Evolutionary conservation across 2,329 filamentous ascomycete species (phyloP).

Genomic region (Colletotrichum camelliae): DNA sequence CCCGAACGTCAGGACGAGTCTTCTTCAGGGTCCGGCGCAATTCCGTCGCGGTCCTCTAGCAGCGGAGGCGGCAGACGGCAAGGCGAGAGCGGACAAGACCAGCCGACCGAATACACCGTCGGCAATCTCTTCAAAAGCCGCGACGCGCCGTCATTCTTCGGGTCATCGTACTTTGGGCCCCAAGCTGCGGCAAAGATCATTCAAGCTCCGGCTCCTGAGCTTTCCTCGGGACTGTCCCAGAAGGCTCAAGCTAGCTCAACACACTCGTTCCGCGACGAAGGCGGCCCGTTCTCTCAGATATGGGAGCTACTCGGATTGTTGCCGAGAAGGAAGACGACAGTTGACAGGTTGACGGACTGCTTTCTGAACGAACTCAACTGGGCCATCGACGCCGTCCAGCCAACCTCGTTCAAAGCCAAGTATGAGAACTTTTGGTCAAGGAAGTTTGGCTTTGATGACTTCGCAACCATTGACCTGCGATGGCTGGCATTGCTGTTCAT

Average conservation of each 20-base stretch:
- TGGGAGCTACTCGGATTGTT: conserved; percentile 45
- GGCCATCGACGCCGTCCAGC: conserved; percentile 40
- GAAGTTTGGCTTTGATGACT: conserved; percentile 44
- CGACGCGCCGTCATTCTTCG: conserved; percentile 34
- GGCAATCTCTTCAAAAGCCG: conserved; percentile 34
- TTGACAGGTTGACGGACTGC: conserved; percentile 36
- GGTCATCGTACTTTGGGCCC: conserved; percentile 36
- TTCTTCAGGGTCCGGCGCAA: neutral
- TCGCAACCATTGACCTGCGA: conserved; percentile 42
- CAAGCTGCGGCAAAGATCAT: conserved; percentile 36
- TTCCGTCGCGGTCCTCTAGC: neutral
- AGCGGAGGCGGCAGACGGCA: neutral
- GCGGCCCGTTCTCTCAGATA: conserved; percentile 36
- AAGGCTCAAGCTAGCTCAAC: conserved; percentile 23
- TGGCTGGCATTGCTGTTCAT: conserved; percentile 48
- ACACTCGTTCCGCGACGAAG: conserved; percentile 17
- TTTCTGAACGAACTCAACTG: conserved; percentile 42
- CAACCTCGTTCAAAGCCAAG: conserved; percentile 35
- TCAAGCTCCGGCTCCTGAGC: conserved; percentile 26
- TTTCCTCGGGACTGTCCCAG: conserved; percentile 26
- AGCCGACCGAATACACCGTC: conserved; percentile 17
- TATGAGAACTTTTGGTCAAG: conserved; percentile 44
- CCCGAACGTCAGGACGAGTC: neutral
- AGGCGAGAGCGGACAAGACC: conserved; percentile 1
- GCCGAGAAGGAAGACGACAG: conserved; percentile 39